Percentiles rank a stretch among this genome's conserved stretches.
Conservation (phyloP, 164 flowering plant genomes). For the Saururus chinensis region DNA sequence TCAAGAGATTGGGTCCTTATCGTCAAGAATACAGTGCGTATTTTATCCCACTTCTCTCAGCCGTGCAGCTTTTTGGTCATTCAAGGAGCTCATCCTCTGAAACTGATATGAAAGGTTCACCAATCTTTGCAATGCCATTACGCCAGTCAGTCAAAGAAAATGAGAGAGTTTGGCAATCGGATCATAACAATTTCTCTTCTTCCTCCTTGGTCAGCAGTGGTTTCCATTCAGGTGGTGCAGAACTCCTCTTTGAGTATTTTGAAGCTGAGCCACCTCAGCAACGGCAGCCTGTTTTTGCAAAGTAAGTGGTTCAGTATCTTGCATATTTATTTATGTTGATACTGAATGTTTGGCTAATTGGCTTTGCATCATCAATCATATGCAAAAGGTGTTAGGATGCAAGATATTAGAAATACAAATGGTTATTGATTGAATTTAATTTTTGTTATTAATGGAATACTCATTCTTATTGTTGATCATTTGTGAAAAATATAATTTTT, state of each 20-base stretch:
- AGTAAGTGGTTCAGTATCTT: constrained; percentile 34
- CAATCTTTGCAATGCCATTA: no score
- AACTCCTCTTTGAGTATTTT: constrained; percentile 66
- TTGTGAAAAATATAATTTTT: no score
- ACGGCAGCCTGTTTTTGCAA: constrained; percentile 54
- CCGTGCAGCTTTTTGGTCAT: constrained; percentile 56
- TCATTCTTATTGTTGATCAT: no score
- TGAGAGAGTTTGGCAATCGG: neutral
- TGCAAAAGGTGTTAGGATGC: no score
- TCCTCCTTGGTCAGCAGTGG: neutral
- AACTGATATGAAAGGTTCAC: no score
- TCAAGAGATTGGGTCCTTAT: constrained; percentile 25
- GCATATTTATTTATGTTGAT: neutral
- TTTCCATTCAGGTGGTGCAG: constrained; percentile 17
- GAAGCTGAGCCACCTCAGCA: constrained; percentile 55
- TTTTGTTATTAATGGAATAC: no score
- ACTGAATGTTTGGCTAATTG: neutral
- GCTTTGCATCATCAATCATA: no score
- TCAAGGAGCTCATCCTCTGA: constrained; percentile 5
- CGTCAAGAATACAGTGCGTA: constrained; percentile 33
- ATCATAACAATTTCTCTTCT: neutral
- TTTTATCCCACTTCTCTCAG: constrained; percentile 70
- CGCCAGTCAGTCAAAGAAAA: no score
- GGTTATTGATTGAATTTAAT: no score
- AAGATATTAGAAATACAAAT: no score